Percentiles rank a stretch among this genome's conserved stretches.
Conservation (phyloP, 345 rosid genomes). For the Durio zibethinus region DNA sequence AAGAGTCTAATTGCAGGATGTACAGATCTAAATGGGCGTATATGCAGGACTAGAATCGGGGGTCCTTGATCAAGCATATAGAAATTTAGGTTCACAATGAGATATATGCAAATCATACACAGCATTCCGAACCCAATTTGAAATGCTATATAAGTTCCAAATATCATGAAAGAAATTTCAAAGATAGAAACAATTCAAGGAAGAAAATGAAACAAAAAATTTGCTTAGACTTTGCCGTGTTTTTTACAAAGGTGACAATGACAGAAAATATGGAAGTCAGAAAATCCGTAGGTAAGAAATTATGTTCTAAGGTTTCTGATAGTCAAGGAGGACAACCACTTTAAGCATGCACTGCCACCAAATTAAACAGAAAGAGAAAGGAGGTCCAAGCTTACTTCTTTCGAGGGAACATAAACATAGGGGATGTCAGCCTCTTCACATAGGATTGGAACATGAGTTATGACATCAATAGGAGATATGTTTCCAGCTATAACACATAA, state of each 20-base stretch:
- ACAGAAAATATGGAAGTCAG: neutral
- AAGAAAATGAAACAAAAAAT: neutral
- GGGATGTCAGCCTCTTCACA: constrained; percentile 88
- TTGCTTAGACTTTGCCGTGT: neutral
- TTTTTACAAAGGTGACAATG: neutral
- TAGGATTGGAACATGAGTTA: constrained; percentile 87
- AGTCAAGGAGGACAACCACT: neutral
- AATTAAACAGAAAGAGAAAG: neutral
- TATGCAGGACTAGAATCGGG: neutral
- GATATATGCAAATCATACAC: neutral
- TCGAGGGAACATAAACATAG: constrained; percentile 78
- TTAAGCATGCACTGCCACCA: constrained; percentile 1
- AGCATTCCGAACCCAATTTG: neutral
- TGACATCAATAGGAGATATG: constrained; percentile 96
- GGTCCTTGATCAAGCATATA: neutral
- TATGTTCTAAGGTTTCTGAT: neutral
- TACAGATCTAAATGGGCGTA: neutral
- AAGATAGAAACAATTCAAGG: neutral
- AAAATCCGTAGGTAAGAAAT: neutral
- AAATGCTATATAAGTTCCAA: neutral
- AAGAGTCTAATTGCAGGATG: neutral
- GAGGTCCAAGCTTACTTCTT: constrained; percentile 58
- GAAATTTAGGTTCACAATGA: neutral
- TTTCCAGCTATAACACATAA: constrained; percentile 93
- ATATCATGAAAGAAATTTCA: neutral